Conservation (phyloP, 2,329 filamentous ascomycete species). For the Alternaria sp. region DNA sequence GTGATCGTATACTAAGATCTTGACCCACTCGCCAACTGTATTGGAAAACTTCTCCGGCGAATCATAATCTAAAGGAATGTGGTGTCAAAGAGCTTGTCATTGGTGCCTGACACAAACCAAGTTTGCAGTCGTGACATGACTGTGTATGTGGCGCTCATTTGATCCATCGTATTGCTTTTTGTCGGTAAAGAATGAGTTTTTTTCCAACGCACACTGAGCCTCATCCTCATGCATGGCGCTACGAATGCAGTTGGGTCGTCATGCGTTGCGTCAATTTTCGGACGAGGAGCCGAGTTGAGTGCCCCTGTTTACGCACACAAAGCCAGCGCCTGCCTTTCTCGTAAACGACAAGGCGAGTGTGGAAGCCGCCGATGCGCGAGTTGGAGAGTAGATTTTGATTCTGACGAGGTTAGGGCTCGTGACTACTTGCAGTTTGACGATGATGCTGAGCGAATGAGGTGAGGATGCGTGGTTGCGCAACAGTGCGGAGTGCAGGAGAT, state of each 20-base stretch:
- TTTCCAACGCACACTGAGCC: slow-evolving; percentile 18
- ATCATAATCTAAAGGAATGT: background rate
- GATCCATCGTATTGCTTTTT: slow-evolving; percentile 28
- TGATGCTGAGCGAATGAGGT: slow-evolving; percentile 5
- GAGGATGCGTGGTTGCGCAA: slow-evolving; percentile 17
- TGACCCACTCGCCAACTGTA: background rate
- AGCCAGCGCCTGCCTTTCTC: background rate
- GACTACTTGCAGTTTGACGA: slow-evolving; percentile 12
- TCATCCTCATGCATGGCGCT: slow-evolving; percentile 22
- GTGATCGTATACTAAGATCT: slow-evolving; percentile 1
- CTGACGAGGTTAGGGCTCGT: slow-evolving; percentile 9
- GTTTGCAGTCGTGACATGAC: background rate
- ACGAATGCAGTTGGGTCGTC: slow-evolving; percentile 2
- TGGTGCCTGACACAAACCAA: background rate
- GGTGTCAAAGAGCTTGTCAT: background rate
- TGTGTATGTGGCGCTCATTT: background rate
- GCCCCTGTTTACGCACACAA: background rate
- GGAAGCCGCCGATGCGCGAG: slow-evolving; percentile 21
- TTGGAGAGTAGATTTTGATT: background rate
- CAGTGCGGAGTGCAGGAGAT: slow-evolving; percentile 22
- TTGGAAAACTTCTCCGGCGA: background rate
- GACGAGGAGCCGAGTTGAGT: slow-evolving; percentile 3
- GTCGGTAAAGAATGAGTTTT: slow-evolving; percentile 9
- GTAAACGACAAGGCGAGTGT: background rate
- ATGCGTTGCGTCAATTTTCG: slow-evolving; percentile 5